These are phyloP conservation scores for Aspergillus asperescens DNA, from an alignment of 495 filamentous ascomycete genomes.

Conservation along the genomic window DNA sequence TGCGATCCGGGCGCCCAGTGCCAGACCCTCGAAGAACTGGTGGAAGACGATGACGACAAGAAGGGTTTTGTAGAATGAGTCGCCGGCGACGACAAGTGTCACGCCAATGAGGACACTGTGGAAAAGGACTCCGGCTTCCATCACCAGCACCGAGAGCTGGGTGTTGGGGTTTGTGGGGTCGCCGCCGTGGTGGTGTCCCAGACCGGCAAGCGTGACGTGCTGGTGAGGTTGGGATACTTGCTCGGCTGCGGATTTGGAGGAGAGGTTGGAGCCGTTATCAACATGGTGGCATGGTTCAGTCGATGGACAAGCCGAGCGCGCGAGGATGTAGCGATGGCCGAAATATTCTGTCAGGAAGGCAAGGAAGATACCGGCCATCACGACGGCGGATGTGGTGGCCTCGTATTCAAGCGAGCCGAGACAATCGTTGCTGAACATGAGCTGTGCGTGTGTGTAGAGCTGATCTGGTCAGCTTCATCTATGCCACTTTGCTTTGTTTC, in stretches of 20 bases:
- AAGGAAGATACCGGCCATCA: slow-evolving; percentile 61
- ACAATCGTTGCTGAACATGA: slow-evolving; percentile 61
- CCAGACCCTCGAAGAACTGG: slow-evolving; percentile 63
- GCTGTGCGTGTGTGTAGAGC: slow-evolving; percentile 58
- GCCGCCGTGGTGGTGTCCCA: slow-evolving; percentile 31
- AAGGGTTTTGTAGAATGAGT: slow-evolving; percentile 59
- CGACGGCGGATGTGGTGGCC: slow-evolving; percentile 53
- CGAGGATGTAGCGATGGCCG: slow-evolving; percentile 46
- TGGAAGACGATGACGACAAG: slow-evolving; percentile 72
- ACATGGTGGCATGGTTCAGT: neutral
- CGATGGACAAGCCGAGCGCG: slow-evolving; percentile 11
- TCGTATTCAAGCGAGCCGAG: slow-evolving; percentile 57
- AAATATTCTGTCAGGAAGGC: slow-evolving; percentile 57
- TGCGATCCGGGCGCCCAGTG: slow-evolving; percentile 69
- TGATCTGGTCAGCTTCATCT: slow-evolving; percentile 22
- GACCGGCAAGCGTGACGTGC: slow-evolving; percentile 15
- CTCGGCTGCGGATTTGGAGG: slow-evolving; percentile 7
- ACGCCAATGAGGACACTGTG: slow-evolving; percentile 53
- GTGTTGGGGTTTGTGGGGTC: slow-evolving; percentile 35
- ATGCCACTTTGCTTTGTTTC: neutral
- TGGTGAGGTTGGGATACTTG: slow-evolving; percentile 3
- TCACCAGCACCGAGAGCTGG: slow-evolving; percentile 54
- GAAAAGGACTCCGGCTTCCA: slow-evolving; percentile 69
- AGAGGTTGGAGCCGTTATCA: slow-evolving; percentile 6
- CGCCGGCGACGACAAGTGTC: slow-evolving; percentile 34